Conservation (phyloP, 306 rosid species). For the Gleditsia sinensis region DNA sequence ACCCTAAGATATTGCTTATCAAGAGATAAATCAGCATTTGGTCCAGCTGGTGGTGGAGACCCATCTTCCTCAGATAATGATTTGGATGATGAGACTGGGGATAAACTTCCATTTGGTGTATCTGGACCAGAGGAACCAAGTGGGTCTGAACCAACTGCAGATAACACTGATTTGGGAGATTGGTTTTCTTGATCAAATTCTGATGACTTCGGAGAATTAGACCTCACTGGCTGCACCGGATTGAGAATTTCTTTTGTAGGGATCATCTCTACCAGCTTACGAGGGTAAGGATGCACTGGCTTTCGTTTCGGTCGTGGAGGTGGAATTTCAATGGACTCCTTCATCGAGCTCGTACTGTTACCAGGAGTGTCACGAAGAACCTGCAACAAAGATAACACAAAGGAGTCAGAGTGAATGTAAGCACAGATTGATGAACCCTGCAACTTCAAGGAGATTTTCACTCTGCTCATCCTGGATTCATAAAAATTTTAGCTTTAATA, state of each 20-base stretch:
- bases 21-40: constrained; percentile 32
- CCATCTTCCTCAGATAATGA: constrained; percentile 51
- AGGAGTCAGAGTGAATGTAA: constrained; percentile 30
- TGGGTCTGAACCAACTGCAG: constrained; percentile 48
- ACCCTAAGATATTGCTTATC: constrained; percentile 49
- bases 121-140: constrained; percentile 53
- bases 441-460: constrained; percentile 18
- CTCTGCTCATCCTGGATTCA: constrained; percentile 32
- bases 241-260: constrained; percentile 26
- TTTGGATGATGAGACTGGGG: no score
- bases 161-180: constrained; percentile 72
- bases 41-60: no score
- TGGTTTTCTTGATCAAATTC: constrained; percentile 59
- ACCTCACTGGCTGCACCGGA: constrained; percentile 35
- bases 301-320: constrained; percentile 89
- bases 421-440: constrained; percentile 29
- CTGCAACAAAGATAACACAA: constrained; percentile 40
- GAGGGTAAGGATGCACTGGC: constrained; percentile 88
- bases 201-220: constrained; percentile 50
- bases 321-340: constrained; percentile 74
- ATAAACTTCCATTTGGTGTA: constrained; percentile 46
- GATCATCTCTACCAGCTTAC: constrained; percentile 48
- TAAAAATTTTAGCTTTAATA: constrained; percentile 28
- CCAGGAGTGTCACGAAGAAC: constrained; percentile 54
- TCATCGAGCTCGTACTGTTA: constrained; percentile 31